Evolutionary conservation across 2,329 filamentous ascomycete genomes (phyloP).

Genomic region (Fusarium phyllophilum): DNA sequence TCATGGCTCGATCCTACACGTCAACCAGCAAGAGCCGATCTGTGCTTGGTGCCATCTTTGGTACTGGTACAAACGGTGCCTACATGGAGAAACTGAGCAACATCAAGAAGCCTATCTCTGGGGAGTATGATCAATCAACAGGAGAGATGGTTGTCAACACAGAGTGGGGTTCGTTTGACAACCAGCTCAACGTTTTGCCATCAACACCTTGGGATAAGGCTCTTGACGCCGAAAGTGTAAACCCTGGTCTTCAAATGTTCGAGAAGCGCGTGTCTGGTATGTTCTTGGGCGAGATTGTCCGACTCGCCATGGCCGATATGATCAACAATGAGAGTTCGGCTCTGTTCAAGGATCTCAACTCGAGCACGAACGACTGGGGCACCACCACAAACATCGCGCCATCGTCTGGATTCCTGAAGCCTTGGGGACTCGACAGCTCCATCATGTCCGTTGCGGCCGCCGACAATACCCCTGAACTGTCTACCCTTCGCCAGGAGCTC

Average conservation of each 20-base stretch:
- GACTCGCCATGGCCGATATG: conserved; percentile 78
- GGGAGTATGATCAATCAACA: conserved; percentile 80
- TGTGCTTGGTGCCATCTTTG: conserved; percentile 95
- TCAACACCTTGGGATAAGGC: conserved; percentile 83
- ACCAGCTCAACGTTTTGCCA: conserved; percentile 87
- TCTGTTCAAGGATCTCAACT: conserved; percentile 81
- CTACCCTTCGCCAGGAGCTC: conserved; percentile 79
- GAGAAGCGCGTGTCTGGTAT: conserved; percentile 98
- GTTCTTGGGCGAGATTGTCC: conserved; percentile 95
- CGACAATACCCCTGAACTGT: conserved; percentile 78
- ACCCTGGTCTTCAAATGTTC: conserved; percentile 97
- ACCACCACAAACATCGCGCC: conserved; percentile 76
- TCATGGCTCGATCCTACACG: conserved; percentile 97
- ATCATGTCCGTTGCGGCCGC: conserved; percentile 88
- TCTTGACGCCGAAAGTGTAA: conserved; percentile 83
- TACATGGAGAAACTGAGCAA: conserved; percentile 93
- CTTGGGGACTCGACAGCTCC: conserved; percentile 92
- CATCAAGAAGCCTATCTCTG: conserved; percentile 79
- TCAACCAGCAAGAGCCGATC: conserved; percentile 88
- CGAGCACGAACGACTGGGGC: conserved; percentile 73
- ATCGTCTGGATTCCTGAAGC: conserved; percentile 74
- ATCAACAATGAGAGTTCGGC: conserved; percentile 72
- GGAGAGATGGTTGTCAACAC: conserved; percentile 98
- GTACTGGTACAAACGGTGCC: conserved; percentile 95
- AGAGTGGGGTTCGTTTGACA: conserved; percentile 99